Conservation (phyloP, 2,329 filamentous ascomycete genomes). For the Bisporella sp. region DNA sequence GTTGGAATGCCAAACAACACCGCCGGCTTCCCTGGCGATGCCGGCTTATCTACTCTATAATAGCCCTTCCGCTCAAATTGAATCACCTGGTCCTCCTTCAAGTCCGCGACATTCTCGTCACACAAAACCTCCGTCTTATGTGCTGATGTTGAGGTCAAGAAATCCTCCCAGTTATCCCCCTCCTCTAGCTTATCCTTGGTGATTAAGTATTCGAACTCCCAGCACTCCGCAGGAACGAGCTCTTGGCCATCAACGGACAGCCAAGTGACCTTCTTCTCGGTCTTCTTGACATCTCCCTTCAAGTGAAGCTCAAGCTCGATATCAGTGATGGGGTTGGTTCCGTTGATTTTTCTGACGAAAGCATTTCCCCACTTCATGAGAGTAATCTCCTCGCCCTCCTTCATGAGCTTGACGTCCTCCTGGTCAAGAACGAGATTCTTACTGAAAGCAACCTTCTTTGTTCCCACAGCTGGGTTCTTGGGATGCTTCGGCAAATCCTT, state of each 20-base stretch:
- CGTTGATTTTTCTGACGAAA: conserved; percentile 61
- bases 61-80: conserved; percentile 93
- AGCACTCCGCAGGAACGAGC: conserved; percentile 75
- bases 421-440: conserved; percentile 76
- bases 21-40: conserved; percentile 49
- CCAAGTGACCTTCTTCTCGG: conserved; percentile 96
- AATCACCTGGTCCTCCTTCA: conserved; percentile 86
- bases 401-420: conserved; percentile 75
- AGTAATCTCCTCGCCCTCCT: conserved; percentile 82
- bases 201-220: conserved; percentile 92
- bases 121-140: conserved; percentile 68
- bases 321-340: conserved; percentile 53
- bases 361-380: conserved; percentile 97
- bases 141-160: conserved; percentile 67
- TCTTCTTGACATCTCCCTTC: conserved; percentile 88
- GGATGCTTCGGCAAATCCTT: conserved; percentile 80
- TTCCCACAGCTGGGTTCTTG: conserved; percentile 78
- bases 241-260: conserved; percentile 69
- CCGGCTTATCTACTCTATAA: conserved; percentile 71
- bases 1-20: conserved; percentile 67
- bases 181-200: conserved; percentile 92
- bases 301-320: conserved; percentile 85
- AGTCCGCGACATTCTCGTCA: conserved; percentile 69
- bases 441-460: conserved; percentile 78
- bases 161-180: conserved; percentile 79